Percentiles rank a stretch among this genome's conserved stretches.
phyloP scores from a whole-genome alignment of 768 basidiomycete species.

The Hirschioporus abietinus region DNA sequence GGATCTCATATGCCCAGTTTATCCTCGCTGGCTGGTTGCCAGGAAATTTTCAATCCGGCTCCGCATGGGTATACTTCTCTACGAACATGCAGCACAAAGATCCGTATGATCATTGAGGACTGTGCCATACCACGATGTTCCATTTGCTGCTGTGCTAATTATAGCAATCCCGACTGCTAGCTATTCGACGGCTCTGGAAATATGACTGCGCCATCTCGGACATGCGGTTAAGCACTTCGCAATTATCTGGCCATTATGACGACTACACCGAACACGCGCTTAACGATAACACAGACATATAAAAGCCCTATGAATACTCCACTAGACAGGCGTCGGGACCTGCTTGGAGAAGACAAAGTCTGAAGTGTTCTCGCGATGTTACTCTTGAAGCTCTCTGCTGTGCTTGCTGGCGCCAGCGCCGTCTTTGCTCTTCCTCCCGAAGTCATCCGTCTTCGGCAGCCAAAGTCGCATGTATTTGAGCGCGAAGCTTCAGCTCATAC shows the following conservation, averaged over 20 bases:
- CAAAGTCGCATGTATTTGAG: conserved; percentile 1
- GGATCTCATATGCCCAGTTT: not conserved
- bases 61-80: not conserved
- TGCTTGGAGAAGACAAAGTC: not conserved
- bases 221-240: not conserved
- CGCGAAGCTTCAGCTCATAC: not conserved
- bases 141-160: not conserved
- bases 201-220: not conserved
- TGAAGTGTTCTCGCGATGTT: not conserved
- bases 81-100: not conserved
- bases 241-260: not conserved
- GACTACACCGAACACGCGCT: not conserved
- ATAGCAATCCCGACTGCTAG: not conserved
- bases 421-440: not conserved
- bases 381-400: not conserved
- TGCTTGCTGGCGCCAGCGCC: not conserved
- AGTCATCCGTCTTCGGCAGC: not conserved
- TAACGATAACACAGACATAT: not conserved
- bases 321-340: not conserved
- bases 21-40: not conserved
- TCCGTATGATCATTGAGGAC: not conserved
- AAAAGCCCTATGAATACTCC: not conserved
- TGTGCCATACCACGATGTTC: not conserved
- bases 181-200: not conserved
- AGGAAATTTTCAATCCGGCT: not conserved